These are phyloP conservation scores for Epicoccum nigrum DNA, from an alignment of 2,329 filamentous ascomycete genomes.

Conservation along the genomic window DNA sequence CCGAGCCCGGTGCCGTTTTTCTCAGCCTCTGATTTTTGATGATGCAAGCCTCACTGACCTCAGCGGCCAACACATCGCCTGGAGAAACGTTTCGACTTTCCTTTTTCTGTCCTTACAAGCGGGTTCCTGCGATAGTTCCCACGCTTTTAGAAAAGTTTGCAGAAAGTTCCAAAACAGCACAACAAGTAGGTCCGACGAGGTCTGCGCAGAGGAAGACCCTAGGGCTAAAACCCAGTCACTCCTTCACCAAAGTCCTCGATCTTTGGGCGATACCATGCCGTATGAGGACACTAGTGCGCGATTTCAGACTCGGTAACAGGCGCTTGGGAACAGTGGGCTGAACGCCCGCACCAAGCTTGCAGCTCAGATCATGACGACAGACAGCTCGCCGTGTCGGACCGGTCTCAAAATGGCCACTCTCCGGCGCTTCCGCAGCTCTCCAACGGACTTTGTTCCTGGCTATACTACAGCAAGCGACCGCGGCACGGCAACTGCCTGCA, in stretches of 20 bases:
- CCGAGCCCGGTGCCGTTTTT: slow-evolving; percentile 17
- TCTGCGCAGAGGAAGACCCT: slow-evolving; percentile 9
- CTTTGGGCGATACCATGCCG: slow-evolving; percentile 19
- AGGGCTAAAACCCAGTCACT: background rate
- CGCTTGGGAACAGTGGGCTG: slow-evolving; percentile 33
- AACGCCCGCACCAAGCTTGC: slow-evolving; percentile 16
- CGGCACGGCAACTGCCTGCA: slow-evolving; percentile 32
- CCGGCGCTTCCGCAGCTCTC: slow-evolving; percentile 14
- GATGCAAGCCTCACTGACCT: slow-evolving; percentile 32
- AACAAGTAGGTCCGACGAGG: slow-evolving; percentile 1
- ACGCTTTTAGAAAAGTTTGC: slow-evolving; percentile 17
- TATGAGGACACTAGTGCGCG: slow-evolving; percentile 28
- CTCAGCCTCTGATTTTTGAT: slow-evolving; percentile 9
- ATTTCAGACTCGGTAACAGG: slow-evolving; percentile 33
- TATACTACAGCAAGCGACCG: slow-evolving; percentile 16
- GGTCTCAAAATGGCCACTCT: slow-evolving; percentile 29
- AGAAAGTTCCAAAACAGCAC: slow-evolving; percentile 7
- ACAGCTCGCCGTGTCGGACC: slow-evolving; percentile 25
- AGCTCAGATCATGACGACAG: slow-evolving; percentile 44
- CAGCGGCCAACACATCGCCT: slow-evolving; percentile 36
- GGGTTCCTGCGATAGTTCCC: slow-evolving; percentile 15
- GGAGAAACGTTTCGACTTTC: slow-evolving; percentile 18
- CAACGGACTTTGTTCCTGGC: slow-evolving; percentile 18
- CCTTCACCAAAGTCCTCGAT: slow-evolving; percentile 11
- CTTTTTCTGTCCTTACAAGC: slow-evolving; percentile 10